Conservation (phyloP, 108 stramenopile genomes). For the Halocafeteria seosinensis region DNA sequence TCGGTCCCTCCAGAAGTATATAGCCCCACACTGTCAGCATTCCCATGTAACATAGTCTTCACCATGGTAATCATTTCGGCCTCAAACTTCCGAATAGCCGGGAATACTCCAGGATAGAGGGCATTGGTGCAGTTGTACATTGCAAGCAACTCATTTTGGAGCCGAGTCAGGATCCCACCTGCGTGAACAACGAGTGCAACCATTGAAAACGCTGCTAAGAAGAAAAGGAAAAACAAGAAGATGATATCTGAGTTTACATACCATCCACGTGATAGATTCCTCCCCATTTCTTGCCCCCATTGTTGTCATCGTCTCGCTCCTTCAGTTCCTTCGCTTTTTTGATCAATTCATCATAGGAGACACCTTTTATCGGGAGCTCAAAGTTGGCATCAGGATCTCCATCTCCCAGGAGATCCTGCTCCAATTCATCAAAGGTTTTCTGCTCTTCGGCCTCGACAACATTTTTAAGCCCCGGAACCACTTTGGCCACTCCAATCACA, state of each 20-base stretch:
- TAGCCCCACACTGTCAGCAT: neutral
- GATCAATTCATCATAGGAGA: neutral
- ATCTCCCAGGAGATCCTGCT: neutral
- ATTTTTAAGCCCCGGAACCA: no score
- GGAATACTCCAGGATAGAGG: slow-evolving; percentile 9
- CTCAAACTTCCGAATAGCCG: slow-evolving; percentile 8
- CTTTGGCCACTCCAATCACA: no score
- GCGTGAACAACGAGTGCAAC: no score
- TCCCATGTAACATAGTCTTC: neutral
- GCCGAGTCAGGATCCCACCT: no score
- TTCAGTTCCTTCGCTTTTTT: neutral
- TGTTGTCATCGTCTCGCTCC: no score
- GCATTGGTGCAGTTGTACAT: neutral
- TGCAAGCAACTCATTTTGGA: neutral
- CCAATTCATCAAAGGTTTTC: neutral
- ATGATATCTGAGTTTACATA: neutral
- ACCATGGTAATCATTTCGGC: slow-evolving; percentile 12
- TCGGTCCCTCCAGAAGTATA: slow-evolving; percentile 18
- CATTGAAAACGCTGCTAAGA: no score
- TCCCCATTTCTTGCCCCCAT: neutral
- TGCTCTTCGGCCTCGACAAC: neutral
- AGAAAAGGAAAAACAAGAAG: no score
- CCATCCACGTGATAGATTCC: neutral
- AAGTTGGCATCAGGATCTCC: neutral
- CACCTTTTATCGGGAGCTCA: neutral